phyloP scores from a whole-genome alignment of 768 basidiomycete genomes.

The Floccularia luteovirens region DNA sequence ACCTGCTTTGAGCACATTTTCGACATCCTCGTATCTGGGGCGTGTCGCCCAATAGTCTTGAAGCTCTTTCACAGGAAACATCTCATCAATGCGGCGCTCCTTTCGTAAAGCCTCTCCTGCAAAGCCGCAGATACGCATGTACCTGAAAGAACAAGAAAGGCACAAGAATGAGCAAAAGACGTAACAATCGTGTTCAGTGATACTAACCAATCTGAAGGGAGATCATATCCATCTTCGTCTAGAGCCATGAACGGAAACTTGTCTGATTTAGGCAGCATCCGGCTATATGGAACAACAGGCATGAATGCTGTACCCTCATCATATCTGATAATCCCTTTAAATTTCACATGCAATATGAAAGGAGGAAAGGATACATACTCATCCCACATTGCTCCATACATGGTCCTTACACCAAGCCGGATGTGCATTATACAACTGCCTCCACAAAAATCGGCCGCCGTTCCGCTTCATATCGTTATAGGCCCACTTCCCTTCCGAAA shows the following conservation, averaged over 20 bases:
- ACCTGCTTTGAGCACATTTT: constrained; percentile 17
- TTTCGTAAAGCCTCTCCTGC: constrained; percentile 61
- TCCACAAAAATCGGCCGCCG: constrained; percentile 75
- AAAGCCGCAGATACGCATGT: constrained; percentile 73
- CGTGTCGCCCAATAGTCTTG: constrained; percentile 68
- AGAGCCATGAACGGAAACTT: constrained; percentile 59
- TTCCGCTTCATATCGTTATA: constrained; percentile 67
- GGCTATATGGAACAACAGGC: constrained; percentile 56
- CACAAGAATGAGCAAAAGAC: constrained; percentile 1
- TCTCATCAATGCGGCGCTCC: constrained; percentile 54
- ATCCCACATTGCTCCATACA: constrained; percentile 89
- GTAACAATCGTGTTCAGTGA: not conserved
- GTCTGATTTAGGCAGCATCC: constrained; percentile 53
- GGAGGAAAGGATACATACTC: constrained; percentile 37
- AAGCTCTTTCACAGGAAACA: constrained; percentile 63
- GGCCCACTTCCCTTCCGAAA: constrained; percentile 62
- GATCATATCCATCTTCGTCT: constrained; percentile 70
- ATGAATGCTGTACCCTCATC: constrained; percentile 83
- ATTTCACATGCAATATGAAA: constrained; percentile 1
- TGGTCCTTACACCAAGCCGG: constrained; percentile 48
- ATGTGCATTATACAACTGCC: constrained; percentile 68
- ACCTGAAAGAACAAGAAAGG: constrained; percentile 39
- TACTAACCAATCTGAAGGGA: constrained; percentile 74
- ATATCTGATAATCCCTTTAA: constrained; percentile 37
- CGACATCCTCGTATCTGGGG: constrained; percentile 47